Conservation (phyloP, 2,329 filamentous ascomycete species). For the Calonectria pteridis region DNA sequence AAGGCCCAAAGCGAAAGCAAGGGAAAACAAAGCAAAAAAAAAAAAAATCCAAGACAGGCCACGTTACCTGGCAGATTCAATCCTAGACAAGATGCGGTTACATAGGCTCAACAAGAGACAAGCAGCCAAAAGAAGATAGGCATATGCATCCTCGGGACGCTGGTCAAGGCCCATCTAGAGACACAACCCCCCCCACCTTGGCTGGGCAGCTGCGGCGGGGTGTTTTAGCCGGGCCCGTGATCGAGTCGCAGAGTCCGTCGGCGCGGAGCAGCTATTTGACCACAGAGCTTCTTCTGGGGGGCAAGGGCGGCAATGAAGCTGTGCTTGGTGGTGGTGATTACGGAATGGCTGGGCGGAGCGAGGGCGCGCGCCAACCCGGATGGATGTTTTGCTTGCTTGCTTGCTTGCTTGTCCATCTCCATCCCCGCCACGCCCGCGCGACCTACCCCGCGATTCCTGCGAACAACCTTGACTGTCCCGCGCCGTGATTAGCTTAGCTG, state of each 20-base stretch:
- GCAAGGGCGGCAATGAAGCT: not conserved
- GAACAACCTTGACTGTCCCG: not conserved
- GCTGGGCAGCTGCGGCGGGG: not conserved
- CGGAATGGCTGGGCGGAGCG: not conserved
- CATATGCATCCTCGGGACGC: conserved; percentile 7
- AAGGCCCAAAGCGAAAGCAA: not conserved
- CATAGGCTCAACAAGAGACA: conserved; percentile 8
- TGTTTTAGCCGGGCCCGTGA: conserved; percentile 10
- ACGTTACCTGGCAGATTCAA: conserved; percentile 2
- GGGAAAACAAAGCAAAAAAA: not conserved
- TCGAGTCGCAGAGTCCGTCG: conserved; percentile 1
- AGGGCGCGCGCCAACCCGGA: not conserved
- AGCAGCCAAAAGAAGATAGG: conserved; percentile 4
- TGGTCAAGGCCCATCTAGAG: conserved; percentile 11
- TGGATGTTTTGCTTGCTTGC: not conserved
- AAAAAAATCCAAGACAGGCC: not conserved
- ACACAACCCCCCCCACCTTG: not conserved
- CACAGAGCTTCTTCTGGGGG: too few species aligned
- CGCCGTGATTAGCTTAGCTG: conserved; percentile 17
- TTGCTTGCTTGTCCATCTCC: not conserved
- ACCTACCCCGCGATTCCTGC: conserved; percentile 8
- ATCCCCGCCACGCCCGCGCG: not conserved
- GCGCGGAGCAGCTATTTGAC: not conserved
- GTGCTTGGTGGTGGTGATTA: not conserved
- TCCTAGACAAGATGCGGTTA: not conserved